phyloP scores from a whole-genome alignment of 2,329 filamentous ascomycete species.

The Metarhizium robertsii region DNA sequence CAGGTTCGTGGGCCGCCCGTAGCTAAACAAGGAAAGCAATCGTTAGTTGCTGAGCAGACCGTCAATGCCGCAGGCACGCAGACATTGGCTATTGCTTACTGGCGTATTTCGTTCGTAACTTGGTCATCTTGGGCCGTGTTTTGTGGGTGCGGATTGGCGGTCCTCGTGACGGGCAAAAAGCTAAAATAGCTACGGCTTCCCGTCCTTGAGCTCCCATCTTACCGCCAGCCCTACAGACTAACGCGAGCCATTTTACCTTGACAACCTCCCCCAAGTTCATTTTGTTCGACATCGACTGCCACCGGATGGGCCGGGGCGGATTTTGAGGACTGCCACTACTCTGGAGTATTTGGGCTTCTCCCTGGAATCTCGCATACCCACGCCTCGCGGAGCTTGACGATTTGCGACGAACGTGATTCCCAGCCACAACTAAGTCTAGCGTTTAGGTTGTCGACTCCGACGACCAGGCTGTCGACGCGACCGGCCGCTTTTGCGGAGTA shows the following conservation, averaged over 20 bases:
- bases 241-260: neutral
- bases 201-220: neutral
- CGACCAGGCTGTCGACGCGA: neutral
- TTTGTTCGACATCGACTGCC: neutral
- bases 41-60: too few relatives aligned
- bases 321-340: neutral
- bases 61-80: too few relatives aligned
- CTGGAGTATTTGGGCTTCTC: neutral
- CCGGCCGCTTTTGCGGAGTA: neutral
- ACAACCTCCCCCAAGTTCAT: neutral
- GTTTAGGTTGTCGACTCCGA: neutral
- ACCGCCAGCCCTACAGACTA: neutral
- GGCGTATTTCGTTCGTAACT: neutral
- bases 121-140: neutral
- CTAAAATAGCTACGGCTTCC: neutral
- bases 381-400: neutral
- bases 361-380: neutral
- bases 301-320: slow-evolving; percentile 1
- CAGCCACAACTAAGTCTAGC: neutral
- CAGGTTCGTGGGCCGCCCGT: neutral
- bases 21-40: neutral
- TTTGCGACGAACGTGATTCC: neutral
- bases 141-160: neutral
- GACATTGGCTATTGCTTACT: neutral
- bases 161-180: neutral